Percentiles rank a stretch among this genome's conserved stretches.
These are phyloP conservation scores for Leptographium procerum DNA, from an alignment of 2,329 filamentous ascomycete genomes.

Conservation along the genomic window DNA sequence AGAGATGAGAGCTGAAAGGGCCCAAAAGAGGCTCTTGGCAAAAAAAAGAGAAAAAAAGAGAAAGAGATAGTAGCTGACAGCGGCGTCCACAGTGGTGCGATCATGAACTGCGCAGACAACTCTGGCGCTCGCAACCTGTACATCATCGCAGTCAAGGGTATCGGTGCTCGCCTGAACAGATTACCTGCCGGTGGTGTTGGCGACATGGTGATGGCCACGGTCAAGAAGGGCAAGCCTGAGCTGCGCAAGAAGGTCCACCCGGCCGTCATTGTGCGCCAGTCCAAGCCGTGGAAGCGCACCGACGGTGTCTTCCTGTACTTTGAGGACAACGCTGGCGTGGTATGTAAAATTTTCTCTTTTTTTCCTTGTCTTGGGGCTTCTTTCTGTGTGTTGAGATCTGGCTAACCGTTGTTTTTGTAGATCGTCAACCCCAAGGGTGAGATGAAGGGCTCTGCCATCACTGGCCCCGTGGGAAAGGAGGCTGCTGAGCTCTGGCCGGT, in stretches of 20 bases:
- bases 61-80: neutral
- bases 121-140: conserved; percentile 97
- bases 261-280: conserved; percentile 64
- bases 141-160: conserved; percentile 99
- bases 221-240: conserved; percentile 99
- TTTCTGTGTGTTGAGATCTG: too few relatives aligned
- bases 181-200: conserved; percentile 95
- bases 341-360: conserved; percentile 25
- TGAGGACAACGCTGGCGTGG: conserved; percentile 99
- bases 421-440: conserved; percentile 99
- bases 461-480: conserved; percentile 98
- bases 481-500: conserved; percentile 98
- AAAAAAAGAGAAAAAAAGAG: neutral
- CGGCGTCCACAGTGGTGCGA: conserved; percentile 60
- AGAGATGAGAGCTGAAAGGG: neutral
- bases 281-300: conserved; percentile 98
- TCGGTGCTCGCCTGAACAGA: conserved; percentile 94
- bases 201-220: conserved; percentile 99
- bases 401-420: conserved; percentile 32
- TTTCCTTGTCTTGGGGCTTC: neutral
- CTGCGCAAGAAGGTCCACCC: conserved; percentile 99
- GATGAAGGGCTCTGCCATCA: conserved; percentile 99
- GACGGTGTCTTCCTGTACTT: conserved; percentile 99
- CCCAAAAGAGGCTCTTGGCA: conserved; percentile 11
- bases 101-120: conserved; percentile 99